These are phyloP conservation scores for Lactarius indigo DNA, from an alignment of 768 basidiomycete species.

Conservation along the genomic window DNA sequence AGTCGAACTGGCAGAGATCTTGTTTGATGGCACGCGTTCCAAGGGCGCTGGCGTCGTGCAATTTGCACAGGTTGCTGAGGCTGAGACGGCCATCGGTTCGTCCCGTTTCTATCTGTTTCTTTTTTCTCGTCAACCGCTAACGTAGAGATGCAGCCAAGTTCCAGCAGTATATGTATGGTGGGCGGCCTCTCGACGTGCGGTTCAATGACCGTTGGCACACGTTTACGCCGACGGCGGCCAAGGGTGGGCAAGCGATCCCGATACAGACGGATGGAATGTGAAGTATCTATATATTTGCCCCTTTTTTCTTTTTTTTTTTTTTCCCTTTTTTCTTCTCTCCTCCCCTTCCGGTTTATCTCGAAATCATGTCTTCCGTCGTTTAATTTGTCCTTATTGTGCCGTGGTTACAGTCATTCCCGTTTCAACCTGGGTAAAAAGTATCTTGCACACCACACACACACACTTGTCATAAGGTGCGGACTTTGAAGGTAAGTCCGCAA, in stretches of 20 bases:
- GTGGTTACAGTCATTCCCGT: not conserved
- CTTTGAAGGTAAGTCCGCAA: not conserved
- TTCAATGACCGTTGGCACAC: conserved; percentile 97
- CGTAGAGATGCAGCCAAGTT: conserved; percentile 66
- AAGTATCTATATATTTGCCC: conserved; percentile 1
- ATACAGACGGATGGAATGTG: conserved; percentile 54
- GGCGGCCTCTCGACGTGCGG: conserved; percentile 84
- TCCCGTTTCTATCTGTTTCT: not conserved
- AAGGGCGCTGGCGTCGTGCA: conserved; percentile 97
- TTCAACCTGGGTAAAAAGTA: not conserved
- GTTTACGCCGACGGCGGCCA: conserved; percentile 84
- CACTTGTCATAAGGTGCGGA: not conserved
- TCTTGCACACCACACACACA: not conserved
- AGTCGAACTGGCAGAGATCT: conserved; percentile 91
- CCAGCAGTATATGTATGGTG: conserved; percentile 93
- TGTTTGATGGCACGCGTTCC: conserved; percentile 88
- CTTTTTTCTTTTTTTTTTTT: not conserved
- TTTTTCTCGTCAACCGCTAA: conserved; percentile 5
- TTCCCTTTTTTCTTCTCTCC: not conserved
- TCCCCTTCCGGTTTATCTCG: not conserved
- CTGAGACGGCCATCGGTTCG: conserved; percentile 89
- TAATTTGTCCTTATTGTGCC: not conserved
- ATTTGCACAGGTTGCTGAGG: conserved; percentile 81
- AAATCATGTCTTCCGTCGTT: not conserved
- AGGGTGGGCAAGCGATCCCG: conserved; percentile 71